Evolutionary conservation across 2,329 filamentous ascomycete species (phyloP).

Genomic region (Hansfordia pulvinata): DNA sequence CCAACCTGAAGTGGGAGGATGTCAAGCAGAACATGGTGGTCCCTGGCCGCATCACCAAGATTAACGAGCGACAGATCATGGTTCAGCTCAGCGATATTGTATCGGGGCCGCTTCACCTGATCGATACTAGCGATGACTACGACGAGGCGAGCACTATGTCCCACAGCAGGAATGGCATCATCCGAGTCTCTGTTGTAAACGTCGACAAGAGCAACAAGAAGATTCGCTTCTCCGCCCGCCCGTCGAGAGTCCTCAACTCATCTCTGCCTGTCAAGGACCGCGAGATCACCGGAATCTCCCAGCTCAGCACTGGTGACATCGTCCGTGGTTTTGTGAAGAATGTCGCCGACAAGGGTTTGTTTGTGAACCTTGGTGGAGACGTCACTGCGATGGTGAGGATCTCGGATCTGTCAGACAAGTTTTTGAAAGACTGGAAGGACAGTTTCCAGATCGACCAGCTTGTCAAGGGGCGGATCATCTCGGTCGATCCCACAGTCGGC

Average conservation of each 20-base stretch:
- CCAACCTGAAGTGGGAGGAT: slow-evolving; percentile 51
- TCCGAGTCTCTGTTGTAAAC: slow-evolving; percentile 74
- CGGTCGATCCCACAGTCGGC: slow-evolving; percentile 52
- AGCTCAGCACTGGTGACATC: slow-evolving; percentile 64
- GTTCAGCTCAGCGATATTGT: slow-evolving; percentile 74
- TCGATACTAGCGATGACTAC: slow-evolving; percentile 80
- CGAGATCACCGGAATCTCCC: slow-evolving; percentile 58
- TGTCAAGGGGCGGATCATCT: slow-evolving; percentile 72
- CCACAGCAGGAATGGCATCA: slow-evolving; percentile 71
- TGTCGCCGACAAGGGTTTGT: slow-evolving; percentile 78
- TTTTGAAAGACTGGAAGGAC: slow-evolving; percentile 90
- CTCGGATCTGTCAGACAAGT: slow-evolving; percentile 78
- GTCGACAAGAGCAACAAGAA: slow-evolving; percentile 78
- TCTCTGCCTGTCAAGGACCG: slow-evolving; percentile 67
- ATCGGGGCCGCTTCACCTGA: slow-evolving; percentile 66
- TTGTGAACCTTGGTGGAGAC: slow-evolving; percentile 69
- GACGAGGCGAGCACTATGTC: slow-evolving; percentile 61
- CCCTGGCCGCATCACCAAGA: slow-evolving; percentile 71
- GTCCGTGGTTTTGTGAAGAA: slow-evolving; percentile 88
- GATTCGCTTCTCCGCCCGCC: slow-evolving; percentile 66
- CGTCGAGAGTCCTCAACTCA: slow-evolving; percentile 82
- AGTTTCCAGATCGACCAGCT: slow-evolving; percentile 80
- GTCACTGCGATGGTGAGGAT: slow-evolving; percentile 76
- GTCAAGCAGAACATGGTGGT: slow-evolving; percentile 71
- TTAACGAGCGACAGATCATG: slow-evolving; percentile 70